A percentile compares a stretch with the other conserved stretches of the same genome.
Evolutionary conservation across 2,329 filamentous ascomycete genomes (phyloP).

Genomic region (Alternaria sp.): DNA sequence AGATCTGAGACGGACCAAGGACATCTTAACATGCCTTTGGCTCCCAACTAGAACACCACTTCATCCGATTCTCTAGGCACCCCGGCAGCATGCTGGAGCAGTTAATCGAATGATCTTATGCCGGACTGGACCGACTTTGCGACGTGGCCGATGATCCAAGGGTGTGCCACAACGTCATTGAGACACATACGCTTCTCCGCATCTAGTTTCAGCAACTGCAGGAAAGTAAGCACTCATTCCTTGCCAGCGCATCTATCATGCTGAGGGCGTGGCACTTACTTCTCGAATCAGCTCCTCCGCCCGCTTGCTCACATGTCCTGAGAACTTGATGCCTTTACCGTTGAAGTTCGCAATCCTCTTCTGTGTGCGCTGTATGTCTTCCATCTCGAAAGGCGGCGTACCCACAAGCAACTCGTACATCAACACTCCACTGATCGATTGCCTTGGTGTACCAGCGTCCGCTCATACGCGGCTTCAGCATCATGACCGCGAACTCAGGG

Average conservation of each 20-base stretch:
- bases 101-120: constrained; percentile 7
- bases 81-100: constrained; percentile 8
- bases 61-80: not conserved
- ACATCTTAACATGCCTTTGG: not conserved
- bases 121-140: constrained; percentile 8
- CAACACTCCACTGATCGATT: constrained; percentile 91
- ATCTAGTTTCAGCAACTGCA: constrained; percentile 62
- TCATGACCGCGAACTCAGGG: constrained; percentile 79
- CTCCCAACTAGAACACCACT: not conserved
- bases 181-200: constrained; percentile 87
- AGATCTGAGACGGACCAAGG: not conserved
- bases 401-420: constrained; percentile 94
- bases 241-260: not conserved
- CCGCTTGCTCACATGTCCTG: constrained; percentile 83
- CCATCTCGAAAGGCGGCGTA: constrained; percentile 92
- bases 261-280: constrained; percentile 24
- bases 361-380: constrained; percentile 81
- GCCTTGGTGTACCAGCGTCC: constrained; percentile 91
- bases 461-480: constrained; percentile 59
- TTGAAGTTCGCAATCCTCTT: constrained; percentile 73
- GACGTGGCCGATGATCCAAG: constrained; percentile 85
- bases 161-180: constrained; percentile 83
- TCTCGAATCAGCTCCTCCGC: constrained; percentile 77
- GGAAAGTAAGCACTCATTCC: not conserved
- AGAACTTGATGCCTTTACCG: constrained; percentile 84